Percentiles rank a stretch among this genome's conserved stretches.
These are phyloP conservation scores for Discostella stelligeroides DNA, from an alignment of 108 stramenopile species.

Conservation along the genomic window DNA sequence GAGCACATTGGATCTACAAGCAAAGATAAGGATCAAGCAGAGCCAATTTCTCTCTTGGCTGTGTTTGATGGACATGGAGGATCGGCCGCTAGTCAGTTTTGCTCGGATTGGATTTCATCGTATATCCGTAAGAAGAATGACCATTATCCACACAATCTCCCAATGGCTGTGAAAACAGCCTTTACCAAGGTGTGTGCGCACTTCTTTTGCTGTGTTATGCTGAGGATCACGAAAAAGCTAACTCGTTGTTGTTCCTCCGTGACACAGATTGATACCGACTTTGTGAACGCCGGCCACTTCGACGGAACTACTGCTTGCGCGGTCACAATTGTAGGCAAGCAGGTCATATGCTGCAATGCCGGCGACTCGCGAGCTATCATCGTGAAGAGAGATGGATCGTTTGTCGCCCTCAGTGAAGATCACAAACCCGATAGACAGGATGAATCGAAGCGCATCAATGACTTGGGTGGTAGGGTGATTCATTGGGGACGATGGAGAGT, in stretches of 20 bases:
- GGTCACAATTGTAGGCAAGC: conserved; percentile 73
- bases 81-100: conserved; percentile 87
- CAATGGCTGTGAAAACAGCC: conserved; percentile 78
- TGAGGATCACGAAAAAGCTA: too few relatives aligned
- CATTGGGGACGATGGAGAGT: conserved; percentile 94
- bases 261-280: conserved; percentile 71
- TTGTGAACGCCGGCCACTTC: conserved; percentile 74
- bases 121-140: conserved; percentile 76
- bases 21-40: conserved; percentile 44
- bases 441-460: conserved; percentile 88
- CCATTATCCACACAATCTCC: conserved; percentile 68
- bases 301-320: conserved; percentile 89
- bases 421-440: conserved; percentile 94
- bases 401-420: conserved; percentile 79
- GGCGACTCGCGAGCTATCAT: conserved; percentile 96
- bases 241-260: conserved; percentile 7
- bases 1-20: conserved; percentile 78
- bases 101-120: conserved; percentile 80
- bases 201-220: too few relatives aligned
- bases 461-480: conserved; percentile 90
- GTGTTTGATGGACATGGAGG: conserved; percentile 98
- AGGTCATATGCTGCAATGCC: conserved; percentile 93
- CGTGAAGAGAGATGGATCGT: conserved; percentile 82
- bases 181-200: conserved; percentile 49
- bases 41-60: conserved; percentile 69